Evolutionary conservation across 2,329 filamentous ascomycete species (phyloP).

Genomic region (Daldinia sp.): DNA sequence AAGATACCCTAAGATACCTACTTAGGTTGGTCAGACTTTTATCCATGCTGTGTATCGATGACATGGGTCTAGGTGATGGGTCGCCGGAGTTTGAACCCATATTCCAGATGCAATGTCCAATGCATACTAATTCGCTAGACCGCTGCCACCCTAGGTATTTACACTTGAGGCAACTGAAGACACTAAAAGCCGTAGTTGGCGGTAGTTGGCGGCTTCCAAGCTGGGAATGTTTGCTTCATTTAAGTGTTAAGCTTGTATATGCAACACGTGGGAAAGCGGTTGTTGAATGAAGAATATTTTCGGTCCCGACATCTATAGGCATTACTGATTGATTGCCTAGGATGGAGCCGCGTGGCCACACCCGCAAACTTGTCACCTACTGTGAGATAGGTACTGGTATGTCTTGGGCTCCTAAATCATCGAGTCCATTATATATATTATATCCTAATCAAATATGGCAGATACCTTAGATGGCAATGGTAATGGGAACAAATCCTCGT

Average conservation of each 20-base stretch:
- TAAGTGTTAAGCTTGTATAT: constrained; percentile 5
- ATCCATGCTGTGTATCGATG: background rate
- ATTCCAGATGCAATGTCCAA: background rate
- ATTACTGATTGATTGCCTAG: constrained; percentile 16
- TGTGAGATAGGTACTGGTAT: background rate
- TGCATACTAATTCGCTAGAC: background rate
- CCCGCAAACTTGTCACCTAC: background rate
- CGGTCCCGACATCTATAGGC: constrained; percentile 28
- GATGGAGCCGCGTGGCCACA: constrained; percentile 15
- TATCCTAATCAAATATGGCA: too few species aligned
- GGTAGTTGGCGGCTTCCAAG: constrained; percentile 6
- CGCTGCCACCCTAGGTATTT: background rate
- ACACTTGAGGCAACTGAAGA: background rate
- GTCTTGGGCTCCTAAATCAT: too few species aligned
- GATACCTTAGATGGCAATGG: background rate
- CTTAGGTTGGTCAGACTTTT: background rate
- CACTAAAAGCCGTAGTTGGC: too few species aligned
- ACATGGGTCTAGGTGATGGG: background rate
- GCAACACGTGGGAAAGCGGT: constrained; percentile 9
- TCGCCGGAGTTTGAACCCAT: background rate
- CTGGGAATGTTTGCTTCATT: constrained; percentile 18
- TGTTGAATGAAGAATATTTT: constrained; percentile 8
- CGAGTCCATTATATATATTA: too few species aligned
- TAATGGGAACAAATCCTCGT: background rate
- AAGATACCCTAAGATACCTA: background rate